Base-by-base conservation (phyloP, 2,329 filamentous ascomycete species). In the Orbilia javanica region DNA sequence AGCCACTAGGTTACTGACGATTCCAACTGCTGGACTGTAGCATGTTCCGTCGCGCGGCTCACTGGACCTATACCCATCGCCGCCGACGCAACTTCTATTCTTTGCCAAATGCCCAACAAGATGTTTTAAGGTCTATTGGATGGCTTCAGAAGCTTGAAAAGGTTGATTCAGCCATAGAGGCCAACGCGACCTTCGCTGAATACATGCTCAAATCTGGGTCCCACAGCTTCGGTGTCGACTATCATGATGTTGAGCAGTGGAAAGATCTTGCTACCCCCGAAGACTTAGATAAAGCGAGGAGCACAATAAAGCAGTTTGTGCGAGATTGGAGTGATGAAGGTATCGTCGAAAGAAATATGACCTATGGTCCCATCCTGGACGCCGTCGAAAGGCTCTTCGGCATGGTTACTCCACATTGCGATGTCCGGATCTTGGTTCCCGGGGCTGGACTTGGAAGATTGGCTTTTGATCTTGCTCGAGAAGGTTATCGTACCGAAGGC, bases 71-170 rank as follows among this genome's bases (percentile, higher is more conserved):
- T 80, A 98, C 95, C 3, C 95, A 98, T 84, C 88, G 94, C 18
- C 91, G 96, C 22, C 90, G 96, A 29, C 94, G 96, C 84, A 92
- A 93, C 13, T 97, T 99, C 85, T 99, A 98, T 84, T 92, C 94
- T 7, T 87, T 99, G 4, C 93, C 95, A 0, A 90, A 91, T 74
- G 86, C 88, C 0, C 94, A 99, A 83, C 96, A 93, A 90, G 89
- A 92, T 82, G 88, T 97, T 82, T 88, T 99, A 0, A 90, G 93
- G 0, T 88, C 88, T 3, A 96, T 98, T 86, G 92, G 90, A 73
- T 90, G 96, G 66, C 88, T 97, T 5, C 89, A 94, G 39, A 93
- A 90, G 0, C 88, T 99, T 39, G 89, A 91, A 80, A 88, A 88
- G 60, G 89, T 96, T 11, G 96, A 99, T 82, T 89, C 92, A 70